phyloP scores from a whole-genome alignment of 2,329 filamentous ascomycete species.

The Trichoderma asperellum region DNA sequence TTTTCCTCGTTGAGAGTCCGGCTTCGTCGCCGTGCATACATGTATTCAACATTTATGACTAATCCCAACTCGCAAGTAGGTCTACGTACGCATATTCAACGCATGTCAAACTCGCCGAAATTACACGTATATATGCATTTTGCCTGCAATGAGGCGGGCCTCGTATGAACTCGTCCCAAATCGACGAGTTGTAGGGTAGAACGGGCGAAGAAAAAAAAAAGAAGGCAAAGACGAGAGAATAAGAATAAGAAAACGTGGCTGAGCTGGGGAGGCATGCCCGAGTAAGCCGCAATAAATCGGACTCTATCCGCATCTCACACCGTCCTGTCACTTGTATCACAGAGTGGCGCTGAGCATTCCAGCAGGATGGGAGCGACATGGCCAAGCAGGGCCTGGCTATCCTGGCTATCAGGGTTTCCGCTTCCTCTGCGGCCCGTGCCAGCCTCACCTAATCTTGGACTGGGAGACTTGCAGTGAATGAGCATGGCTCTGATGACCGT shows the following conservation, averaged over 20 bases:
- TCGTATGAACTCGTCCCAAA: not conserved
- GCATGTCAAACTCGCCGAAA: not conserved
- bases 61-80: not conserved
- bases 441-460: not conserved
- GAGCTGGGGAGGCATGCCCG: not conserved
- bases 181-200: not conserved
- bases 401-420: not conserved
- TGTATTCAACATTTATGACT: not conserved
- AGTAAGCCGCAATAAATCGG: not conserved
- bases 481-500: not conserved
- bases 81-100: too few species aligned
- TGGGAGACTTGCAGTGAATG: not conserved
- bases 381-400: not conserved
- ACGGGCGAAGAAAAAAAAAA: not conserved
- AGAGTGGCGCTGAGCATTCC: not conserved
- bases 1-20: not conserved
- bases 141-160: not conserved
- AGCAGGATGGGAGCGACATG: conserved; percentile 5
- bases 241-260: not conserved
- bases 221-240: too few species aligned
- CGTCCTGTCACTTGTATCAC: not conserved
- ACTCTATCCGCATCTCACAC: not conserved
- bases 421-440: conserved; percentile 5
- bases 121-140: not conserved
- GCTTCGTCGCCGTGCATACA: not conserved